Percentiles rank a stretch among this genome's conserved stretches.
phyloP scores from a whole-genome alignment of 2,329 filamentous ascomycete species.

The Sarocladiaceae sp. region DNA sequence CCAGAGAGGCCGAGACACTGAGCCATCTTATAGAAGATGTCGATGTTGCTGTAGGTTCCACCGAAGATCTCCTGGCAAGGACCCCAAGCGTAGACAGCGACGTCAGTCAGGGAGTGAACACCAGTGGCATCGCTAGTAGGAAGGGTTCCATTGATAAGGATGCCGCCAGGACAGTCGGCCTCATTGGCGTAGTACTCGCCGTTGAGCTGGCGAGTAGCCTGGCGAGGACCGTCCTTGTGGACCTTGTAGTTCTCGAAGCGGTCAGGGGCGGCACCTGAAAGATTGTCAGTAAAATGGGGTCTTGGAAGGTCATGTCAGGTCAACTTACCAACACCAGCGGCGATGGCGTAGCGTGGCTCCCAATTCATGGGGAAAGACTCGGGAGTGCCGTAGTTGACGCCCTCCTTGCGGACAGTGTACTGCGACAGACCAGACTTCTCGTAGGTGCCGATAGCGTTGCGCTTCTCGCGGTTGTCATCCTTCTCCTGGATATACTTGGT shows the following conservation, averaged over 20 bases:
- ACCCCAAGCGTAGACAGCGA: constrained; percentile 71
- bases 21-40: constrained; percentile 70
- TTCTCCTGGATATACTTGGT: constrained; percentile 68
- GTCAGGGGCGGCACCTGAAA: constrained; percentile 58
- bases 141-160: constrained; percentile 71
- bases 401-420: constrained; percentile 54
- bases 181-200: constrained; percentile 62
- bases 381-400: constrained; percentile 64
- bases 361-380: constrained; percentile 76
- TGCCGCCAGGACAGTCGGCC: constrained; percentile 58
- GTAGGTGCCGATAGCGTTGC: constrained; percentile 69
- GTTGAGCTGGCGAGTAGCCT: constrained; percentile 49
- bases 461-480: constrained; percentile 62
- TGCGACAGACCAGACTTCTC: constrained; percentile 66
- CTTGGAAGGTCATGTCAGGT: background rate
- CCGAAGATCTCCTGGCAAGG: constrained; percentile 74
- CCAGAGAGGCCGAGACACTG: constrained; percentile 54
- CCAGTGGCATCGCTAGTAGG: constrained; percentile 57
- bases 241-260: constrained; percentile 70
- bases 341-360: constrained; percentile 78
- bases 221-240: constrained; percentile 57
- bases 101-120: constrained; percentile 72
- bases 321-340: constrained; percentile 51
- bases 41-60: constrained; percentile 63
- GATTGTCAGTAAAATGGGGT: no score